Evolutionary conservation across 768 basidiomycete species (phyloP).

Genomic region (Leucosporidium scottii): DNA sequence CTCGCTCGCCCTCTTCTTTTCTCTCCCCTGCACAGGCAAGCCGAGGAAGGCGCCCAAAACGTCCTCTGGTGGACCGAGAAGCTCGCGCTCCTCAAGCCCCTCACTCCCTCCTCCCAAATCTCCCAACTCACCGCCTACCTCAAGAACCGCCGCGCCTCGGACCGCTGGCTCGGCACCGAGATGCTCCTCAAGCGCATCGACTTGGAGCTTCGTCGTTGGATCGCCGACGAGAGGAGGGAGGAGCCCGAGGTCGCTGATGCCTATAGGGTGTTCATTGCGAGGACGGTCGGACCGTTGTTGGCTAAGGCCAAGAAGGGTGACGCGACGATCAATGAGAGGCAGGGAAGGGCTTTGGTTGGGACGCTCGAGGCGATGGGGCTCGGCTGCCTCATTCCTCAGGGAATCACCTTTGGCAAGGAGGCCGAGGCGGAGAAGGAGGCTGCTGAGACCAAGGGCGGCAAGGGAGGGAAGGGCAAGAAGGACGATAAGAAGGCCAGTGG

Average conservation of each 20-base stretch:
- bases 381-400: slow-evolving; percentile 21
- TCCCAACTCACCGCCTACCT: slow-evolving; percentile 44
- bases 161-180: slow-evolving; percentile 50
- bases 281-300: slow-evolving; percentile 33
- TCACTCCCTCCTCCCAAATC: slow-evolving; percentile 41
- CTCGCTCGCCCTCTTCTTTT: too few relatives aligned
- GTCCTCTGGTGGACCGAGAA: slow-evolving; percentile 53
- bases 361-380: slow-evolving; percentile 26
- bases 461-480: slow-evolving; percentile 8
- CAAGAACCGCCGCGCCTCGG: slow-evolving; percentile 48
- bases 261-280: slow-evolving; percentile 49
- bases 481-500: slow-evolving; percentile 19
- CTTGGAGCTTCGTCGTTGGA: slow-evolving; percentile 53
- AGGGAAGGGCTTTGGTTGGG: slow-evolving; percentile 43
- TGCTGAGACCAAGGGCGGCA: slow-evolving; percentile 1
- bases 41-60: slow-evolving; percentile 29
- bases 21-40: not conserved
- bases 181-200: slow-evolving; percentile 53
- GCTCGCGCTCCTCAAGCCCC: slow-evolving; percentile 45
- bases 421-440: slow-evolving; percentile 1
- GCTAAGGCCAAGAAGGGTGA: slow-evolving; percentile 43
- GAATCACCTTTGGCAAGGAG: slow-evolving; percentile 17
- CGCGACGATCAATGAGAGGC: slow-evolving; percentile 43
- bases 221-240: slow-evolving; percentile 47
- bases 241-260: slow-evolving; percentile 46